These are phyloP conservation scores for Tuber aestivum DNA, from an alignment of 495 filamentous ascomycete genomes.

Conservation along the genomic window DNA sequence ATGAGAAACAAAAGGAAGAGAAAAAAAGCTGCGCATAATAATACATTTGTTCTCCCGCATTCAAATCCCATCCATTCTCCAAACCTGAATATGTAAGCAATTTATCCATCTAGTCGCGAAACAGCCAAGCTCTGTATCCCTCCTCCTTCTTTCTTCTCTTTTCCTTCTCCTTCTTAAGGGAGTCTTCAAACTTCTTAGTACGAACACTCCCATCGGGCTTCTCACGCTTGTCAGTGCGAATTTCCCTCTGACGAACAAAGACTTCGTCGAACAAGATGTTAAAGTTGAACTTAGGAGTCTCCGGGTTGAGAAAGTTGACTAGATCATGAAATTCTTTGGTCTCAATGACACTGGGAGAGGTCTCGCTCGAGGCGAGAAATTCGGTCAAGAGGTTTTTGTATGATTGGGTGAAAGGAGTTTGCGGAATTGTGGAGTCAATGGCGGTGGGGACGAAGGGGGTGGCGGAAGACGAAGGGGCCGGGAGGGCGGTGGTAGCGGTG, in stretches of 20 bases:
- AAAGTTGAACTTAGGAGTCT: neutral
- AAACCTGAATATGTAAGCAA: neutral
- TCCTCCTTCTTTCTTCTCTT: neutral
- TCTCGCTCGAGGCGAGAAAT: neutral
- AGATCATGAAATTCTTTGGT: neutral
- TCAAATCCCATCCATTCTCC: neutral
- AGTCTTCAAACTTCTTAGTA: neutral
- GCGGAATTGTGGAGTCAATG: neutral
- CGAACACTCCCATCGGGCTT: neutral
- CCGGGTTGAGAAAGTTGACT: neutral
- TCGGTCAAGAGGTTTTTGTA: neutral
- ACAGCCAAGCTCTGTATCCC: neutral
- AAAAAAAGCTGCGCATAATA: neutral
- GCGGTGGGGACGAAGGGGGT: neutral
- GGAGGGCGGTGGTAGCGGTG: neutral
- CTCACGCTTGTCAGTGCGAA: neutral
- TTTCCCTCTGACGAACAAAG: neutral
- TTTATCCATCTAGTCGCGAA: neutral
- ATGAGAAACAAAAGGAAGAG: neutral
- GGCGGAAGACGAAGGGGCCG: neutral
- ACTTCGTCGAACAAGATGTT: neutral
- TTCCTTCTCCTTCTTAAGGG: constrained; percentile 1
- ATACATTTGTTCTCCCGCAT: neutral
- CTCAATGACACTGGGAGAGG: neutral
- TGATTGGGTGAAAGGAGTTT: neutral